phyloP scores from a whole-genome alignment of 2,329 filamentous ascomycete genomes.

The Daldinia sp. region DNA sequence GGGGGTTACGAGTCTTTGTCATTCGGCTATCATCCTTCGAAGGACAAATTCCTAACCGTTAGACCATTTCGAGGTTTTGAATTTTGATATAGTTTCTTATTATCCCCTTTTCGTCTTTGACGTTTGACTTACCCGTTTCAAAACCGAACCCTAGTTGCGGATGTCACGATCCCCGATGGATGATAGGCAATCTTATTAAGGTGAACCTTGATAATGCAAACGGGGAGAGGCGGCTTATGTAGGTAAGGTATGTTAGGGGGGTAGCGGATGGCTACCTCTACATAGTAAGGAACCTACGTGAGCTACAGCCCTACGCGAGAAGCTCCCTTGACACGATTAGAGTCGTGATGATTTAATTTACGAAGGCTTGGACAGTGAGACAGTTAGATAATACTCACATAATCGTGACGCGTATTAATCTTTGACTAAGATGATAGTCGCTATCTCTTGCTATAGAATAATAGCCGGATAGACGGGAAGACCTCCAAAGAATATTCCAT shows the following conservation, averaged over 20 bases:
- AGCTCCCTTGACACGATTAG: background rate
- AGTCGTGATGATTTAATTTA: slow-evolving; percentile 1
- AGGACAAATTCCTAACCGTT: background rate
- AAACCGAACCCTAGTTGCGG: slow-evolving; percentile 23
- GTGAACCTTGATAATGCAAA: background rate
- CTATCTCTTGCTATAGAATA: background rate
- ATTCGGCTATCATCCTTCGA: slow-evolving; percentile 13
- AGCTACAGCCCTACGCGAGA: slow-evolving; percentile 16
- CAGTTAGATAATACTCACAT: too few species aligned
- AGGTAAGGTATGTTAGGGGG: slow-evolving; percentile 4
- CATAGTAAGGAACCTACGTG: background rate
- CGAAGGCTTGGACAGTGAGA: background rate
- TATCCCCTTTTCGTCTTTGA: background rate
- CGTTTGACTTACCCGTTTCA: slow-evolving; percentile 19
- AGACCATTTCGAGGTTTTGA: background rate
- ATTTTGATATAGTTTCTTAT: slow-evolving; percentile 3
- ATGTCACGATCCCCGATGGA: slow-evolving; percentile 27
- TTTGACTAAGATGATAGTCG: background rate
- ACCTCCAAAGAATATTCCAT: slow-evolving; percentile 20
- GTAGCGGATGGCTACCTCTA: slow-evolving; percentile 1
- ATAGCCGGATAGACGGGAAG: slow-evolving; percentile 29
- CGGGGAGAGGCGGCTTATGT: slow-evolving; percentile 4
- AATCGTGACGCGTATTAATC: background rate
- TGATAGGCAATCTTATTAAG: slow-evolving; percentile 21
- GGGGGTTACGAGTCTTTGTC: slow-evolving; percentile 15